Evolutionary conservation across 1,284 basidiomycete species (phyloP), one percentile per base, ranked within the genome.

Genomic region (Apiotrichum montevideense): DNA sequence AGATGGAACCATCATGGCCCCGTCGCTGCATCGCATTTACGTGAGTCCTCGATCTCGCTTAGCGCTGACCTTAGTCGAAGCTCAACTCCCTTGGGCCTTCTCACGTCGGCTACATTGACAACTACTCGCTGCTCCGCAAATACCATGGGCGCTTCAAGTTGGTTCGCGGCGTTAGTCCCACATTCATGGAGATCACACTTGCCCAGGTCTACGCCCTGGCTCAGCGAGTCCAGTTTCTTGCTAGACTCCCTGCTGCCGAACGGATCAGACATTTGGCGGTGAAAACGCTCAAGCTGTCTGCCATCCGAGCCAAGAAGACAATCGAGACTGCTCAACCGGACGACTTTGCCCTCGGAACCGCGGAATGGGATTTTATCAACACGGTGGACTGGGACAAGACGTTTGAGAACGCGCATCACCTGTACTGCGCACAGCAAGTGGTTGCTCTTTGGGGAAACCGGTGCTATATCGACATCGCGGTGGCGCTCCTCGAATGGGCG

Each of bases 381-480:
- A 37, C 13, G 10, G 48, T 63, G 11, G 51, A 66, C 21, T 71
- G 67, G 66, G 51, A 58, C 21, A 33, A 56, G n/a, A 61, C 61
- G 0, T 45, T 73, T 6, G 57, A 58, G 3, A 50, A 54, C 13
- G 64, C 63, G 0, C 64, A 63, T 51, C 51, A 64, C 3, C 58
- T 73, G 5, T 70, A 64, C 43, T 61, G 62, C 14, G 64, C 69
- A n/a, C 65, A 66, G 41, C 59, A 67, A 51, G 65, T 63, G 7
- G 64, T 69, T 35, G 43, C 46, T 3, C 53, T 73, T 0, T 71
- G 66, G 66, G 56, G 58, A 3, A 46, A 37, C 15, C 47, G 56
- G 11, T 37, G 46, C 2, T 51, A 57, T 2, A 51, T 62, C 4
- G 45, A 53, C 33, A 35, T 63, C 7, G 57, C 61, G 6, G 52